phyloP scores from a whole-genome alignment of 177 flowering plant genomes.

The Vitis hybrid region DNA sequence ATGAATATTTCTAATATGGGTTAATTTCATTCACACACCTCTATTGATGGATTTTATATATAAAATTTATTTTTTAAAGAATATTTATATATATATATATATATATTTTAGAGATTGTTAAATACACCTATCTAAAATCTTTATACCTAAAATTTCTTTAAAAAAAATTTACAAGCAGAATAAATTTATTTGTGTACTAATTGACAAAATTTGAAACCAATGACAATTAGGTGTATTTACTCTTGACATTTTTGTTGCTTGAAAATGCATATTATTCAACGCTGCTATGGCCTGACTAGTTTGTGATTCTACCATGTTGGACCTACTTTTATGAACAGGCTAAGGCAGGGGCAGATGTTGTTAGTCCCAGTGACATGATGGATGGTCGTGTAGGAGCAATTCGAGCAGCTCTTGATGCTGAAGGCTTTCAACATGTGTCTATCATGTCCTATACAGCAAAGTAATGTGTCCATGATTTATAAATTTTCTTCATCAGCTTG shows the following conservation, averaged over 20 bases:
- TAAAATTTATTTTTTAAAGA: no score
- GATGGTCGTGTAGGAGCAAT: conserved; percentile 97
- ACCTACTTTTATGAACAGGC: conserved; percentile 47
- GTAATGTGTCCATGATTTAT: conserved; percentile 39
- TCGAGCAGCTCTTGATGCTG: conserved; percentile 88
- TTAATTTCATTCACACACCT: no score
- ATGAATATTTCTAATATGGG: background rate
- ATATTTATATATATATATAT: no score
- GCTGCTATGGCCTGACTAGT: background rate
- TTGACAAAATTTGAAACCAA: no score
- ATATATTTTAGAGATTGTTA: no score
- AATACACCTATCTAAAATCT: no score
- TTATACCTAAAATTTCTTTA: no score
- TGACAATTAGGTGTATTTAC: no score
- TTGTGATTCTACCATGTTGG: conserved; percentile 10
- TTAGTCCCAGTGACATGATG: conserved; percentile 99
- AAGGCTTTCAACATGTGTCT: conserved; percentile 87
- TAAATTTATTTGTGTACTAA: no score
- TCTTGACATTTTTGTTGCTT: no score
- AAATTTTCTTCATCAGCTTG: background rate
- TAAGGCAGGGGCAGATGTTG: conserved; percentile 97
- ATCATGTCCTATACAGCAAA: conserved; percentile 98
- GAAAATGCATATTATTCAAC: background rate
- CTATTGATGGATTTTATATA: no score
- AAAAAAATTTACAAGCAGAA: no score